A percentile compares a stretch with the other conserved stretches of the same genome.
These are phyloP conservation scores for Agrocybe pediades DNA, from an alignment of 768 basidiomycete species.

Conservation along the genomic window DNA sequence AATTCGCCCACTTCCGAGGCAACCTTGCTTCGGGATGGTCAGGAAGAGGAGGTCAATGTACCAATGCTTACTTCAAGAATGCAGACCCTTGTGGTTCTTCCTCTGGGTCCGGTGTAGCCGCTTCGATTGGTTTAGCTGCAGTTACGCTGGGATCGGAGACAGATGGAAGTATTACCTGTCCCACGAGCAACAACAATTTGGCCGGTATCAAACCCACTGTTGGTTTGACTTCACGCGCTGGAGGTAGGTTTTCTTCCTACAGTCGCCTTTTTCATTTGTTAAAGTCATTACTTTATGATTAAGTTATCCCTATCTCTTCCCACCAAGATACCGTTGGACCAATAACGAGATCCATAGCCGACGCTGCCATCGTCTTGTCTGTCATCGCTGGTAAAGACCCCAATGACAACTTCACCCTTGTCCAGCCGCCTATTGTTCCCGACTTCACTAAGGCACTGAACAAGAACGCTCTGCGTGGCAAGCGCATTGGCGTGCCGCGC, in stretches of 20 bases:
- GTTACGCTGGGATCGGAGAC: constrained; percentile 53
- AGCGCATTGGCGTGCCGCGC: constrained; percentile 57
- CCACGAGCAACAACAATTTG: constrained; percentile 51
- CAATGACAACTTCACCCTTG: constrained; percentile 55
- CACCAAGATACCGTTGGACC: constrained; percentile 65
- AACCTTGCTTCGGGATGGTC: constrained; percentile 54
- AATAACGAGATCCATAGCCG: constrained; percentile 51
- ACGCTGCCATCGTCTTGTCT: constrained; percentile 58
- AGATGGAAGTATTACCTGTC: constrained; percentile 57
- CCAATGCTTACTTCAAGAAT: constrained; percentile 49
- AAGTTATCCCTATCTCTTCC: constrained; percentile 58
- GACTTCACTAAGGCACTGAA: constrained; percentile 57
- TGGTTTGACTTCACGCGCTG: constrained; percentile 59
- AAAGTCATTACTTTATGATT: neutral
- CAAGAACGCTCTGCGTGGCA: constrained; percentile 47
- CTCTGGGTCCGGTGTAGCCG: constrained; percentile 57
- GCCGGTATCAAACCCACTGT: constrained; percentile 65
- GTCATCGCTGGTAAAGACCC: constrained; percentile 57
- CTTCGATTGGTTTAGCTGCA: constrained; percentile 52
- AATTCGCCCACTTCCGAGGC: constrained; percentile 53
- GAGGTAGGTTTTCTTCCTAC: constrained; percentile 36
- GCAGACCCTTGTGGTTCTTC: constrained; percentile 61
- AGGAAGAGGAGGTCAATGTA: constrained; percentile 55
- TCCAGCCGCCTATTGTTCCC: constrained; percentile 53
- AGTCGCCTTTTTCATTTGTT: neutral